Evolutionary conservation across 805 yeast species (phyloP).

Genomic region (Candida corydali): DNA sequence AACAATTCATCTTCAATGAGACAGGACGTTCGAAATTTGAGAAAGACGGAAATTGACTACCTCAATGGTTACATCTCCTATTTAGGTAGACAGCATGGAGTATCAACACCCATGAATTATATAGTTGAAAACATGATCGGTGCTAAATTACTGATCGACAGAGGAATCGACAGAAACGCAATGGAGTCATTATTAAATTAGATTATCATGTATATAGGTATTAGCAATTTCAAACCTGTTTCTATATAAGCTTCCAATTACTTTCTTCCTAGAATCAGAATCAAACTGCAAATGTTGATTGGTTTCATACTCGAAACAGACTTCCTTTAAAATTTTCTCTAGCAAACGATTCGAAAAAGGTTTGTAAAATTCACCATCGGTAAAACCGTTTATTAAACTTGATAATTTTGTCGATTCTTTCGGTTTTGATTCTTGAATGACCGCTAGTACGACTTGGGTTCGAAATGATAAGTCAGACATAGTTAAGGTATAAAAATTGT

Average conservation of each 20-base stretch:
- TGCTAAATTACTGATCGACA: conserved; percentile 27
- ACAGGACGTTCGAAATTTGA: conserved; percentile 53
- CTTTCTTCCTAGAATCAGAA: conserved; percentile 13
- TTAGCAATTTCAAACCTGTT: conserved; percentile 24
- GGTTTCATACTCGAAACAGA: conserved; percentile 19
- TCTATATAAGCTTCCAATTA: conserved; percentile 21
- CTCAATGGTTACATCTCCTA: conserved; percentile 76
- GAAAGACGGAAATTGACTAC: conserved; percentile 72
- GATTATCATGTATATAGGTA: conserved; percentile 1
- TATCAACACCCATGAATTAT: conserved; percentile 45
- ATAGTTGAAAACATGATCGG: conserved; percentile 45
- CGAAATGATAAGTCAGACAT: conserved; percentile 58
- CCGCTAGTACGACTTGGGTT: conserved; percentile 70
- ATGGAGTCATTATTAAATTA: conserved; percentile 4
- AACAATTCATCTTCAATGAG: conserved; percentile 69
- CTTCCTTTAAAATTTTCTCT: conserved; percentile 27
- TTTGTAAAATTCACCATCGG: conserved; percentile 43
- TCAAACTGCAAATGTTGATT: conserved; percentile 16
- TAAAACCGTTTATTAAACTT: conserved; percentile 43
- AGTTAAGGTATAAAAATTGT: conserved; percentile 69
- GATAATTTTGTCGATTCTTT: conserved; percentile 26
- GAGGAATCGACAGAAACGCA: conserved; percentile 19
- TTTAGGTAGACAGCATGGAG: conserved; percentile 45
- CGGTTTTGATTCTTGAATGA: conserved; percentile 35
- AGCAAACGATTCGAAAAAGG: conserved; percentile 25